These are phyloP conservation scores for Agaricus bisporus DNA, from an alignment of 768 basidiomycete genomes.

Conservation along the genomic window DNA sequence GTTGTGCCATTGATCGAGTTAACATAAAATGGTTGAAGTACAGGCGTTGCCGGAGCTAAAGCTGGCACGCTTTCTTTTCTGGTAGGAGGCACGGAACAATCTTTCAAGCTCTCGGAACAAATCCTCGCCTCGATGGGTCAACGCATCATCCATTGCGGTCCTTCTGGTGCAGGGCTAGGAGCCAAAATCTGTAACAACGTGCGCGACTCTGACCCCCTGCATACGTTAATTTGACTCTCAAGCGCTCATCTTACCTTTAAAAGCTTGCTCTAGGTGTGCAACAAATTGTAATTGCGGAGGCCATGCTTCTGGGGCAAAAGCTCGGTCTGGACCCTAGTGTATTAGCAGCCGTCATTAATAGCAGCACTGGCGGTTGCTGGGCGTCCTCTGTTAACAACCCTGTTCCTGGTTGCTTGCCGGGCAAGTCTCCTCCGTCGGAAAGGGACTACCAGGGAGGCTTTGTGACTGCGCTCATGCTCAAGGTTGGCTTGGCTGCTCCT, in stretches of 20 bases:
- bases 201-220: conserved; percentile 21
- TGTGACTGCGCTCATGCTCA: conserved; percentile 77
- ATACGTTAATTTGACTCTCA: conserved; percentile 22
- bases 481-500: conserved; percentile 32
- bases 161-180: conserved; percentile 73
- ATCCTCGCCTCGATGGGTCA: conserved; percentile 71
- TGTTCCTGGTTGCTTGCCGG: conserved; percentile 66
- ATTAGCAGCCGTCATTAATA: conserved; percentile 81
- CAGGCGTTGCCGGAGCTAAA: conserved; percentile 82
- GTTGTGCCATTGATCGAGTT: background rate
- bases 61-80: conserved; percentile 89
- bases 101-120: conserved; percentile 53
- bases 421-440: conserved; percentile 75
- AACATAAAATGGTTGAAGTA: background rate
- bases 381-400: conserved; percentile 84
- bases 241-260: conserved; percentile 13
- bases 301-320: conserved; percentile 80
- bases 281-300: conserved; percentile 83
- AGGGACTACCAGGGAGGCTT: conserved; percentile 83
- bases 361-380: conserved; percentile 80
- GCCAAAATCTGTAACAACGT: conserved; percentile 93
- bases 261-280: conserved; percentile 67
- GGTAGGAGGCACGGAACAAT: conserved; percentile 66
- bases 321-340: conserved; percentile 75
- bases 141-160: conserved; percentile 78